Conservation (phyloP, 164 flowering plant genomes). For the Sedum album region DNA sequence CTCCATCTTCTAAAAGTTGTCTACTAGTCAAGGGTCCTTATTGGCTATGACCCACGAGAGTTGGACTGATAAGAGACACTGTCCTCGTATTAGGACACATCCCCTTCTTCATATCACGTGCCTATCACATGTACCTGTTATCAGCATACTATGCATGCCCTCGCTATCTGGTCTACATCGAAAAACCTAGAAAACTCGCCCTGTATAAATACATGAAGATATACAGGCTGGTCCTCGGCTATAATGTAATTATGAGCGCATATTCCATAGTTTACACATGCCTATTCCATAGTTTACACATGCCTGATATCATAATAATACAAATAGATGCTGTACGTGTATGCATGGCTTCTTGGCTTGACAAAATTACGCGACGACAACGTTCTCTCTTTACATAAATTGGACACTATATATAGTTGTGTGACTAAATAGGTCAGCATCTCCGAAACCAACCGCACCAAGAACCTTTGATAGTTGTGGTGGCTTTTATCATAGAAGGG, state of each 20-base stretch:
- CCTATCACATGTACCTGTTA: background rate
- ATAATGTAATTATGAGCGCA: background rate
- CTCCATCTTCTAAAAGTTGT: background rate
- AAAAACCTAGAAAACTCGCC: background rate
- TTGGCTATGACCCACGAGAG: slow-evolving; percentile 4
- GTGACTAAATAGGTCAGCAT: background rate
- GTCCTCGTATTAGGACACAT: slow-evolving; percentile 8
- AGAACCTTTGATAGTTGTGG: background rate
- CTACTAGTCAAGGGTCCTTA: background rate
- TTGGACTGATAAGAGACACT: background rate
- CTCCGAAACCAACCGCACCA: background rate
- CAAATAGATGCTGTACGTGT: background rate
- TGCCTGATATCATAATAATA: background rate
- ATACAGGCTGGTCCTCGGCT: background rate
- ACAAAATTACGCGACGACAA: background rate
- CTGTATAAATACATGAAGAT: background rate
- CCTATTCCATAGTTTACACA: too few species aligned
- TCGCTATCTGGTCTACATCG: background rate
- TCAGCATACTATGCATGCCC: background rate
- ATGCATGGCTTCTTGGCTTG: too few species aligned
- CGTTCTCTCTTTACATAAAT: background rate
- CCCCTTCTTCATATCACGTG: slow-evolving; percentile 2
- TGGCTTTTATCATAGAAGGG: background rate
- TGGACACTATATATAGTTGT: background rate
- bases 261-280: background rate